Conservation (phyloP, 108 stramenopile species). For the Skeletonema grethae region DNA sequence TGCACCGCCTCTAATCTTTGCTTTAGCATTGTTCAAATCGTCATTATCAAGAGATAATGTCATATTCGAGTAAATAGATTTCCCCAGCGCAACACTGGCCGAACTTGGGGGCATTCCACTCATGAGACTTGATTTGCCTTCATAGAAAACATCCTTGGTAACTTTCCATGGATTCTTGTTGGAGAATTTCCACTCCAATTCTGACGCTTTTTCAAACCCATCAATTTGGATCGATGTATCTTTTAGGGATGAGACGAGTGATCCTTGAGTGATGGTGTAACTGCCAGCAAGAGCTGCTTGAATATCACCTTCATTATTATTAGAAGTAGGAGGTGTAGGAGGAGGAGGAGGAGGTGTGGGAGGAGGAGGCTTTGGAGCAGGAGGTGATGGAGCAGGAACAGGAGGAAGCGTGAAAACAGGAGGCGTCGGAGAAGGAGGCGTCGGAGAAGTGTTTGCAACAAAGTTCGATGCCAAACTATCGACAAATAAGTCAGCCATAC, state of each 20-base stretch:
- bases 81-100: neutral
- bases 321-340: no score
- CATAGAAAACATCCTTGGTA: slow-evolving; percentile 5
- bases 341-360: no score
- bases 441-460: neutral
- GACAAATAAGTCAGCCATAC: neutral
- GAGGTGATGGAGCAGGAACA: no score
- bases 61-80: slow-evolving; percentile 25
- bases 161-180: slow-evolving; percentile 7
- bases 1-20: neutral
- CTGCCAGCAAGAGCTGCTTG: neutral
- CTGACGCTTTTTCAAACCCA: slow-evolving; percentile 21
- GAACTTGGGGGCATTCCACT: slow-evolving; percentile 14
- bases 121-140: slow-evolving; percentile 12
- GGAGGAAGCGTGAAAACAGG: no score
- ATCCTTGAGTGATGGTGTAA: slow-evolving; percentile 6
- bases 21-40: neutral
- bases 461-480: neutral
- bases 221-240: slow-evolving; percentile 12
- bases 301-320: neutral
- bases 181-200: slow-evolving; percentile 1
- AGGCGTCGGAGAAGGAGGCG: no score
- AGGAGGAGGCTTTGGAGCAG: no score
- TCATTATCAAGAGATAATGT: slow-evolving; percentile 17
- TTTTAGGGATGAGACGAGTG: slow-evolving; percentile 11